Conservation (phyloP, 176 grass and related monocot genomes). For the Phoenix roebelenii region DNA sequence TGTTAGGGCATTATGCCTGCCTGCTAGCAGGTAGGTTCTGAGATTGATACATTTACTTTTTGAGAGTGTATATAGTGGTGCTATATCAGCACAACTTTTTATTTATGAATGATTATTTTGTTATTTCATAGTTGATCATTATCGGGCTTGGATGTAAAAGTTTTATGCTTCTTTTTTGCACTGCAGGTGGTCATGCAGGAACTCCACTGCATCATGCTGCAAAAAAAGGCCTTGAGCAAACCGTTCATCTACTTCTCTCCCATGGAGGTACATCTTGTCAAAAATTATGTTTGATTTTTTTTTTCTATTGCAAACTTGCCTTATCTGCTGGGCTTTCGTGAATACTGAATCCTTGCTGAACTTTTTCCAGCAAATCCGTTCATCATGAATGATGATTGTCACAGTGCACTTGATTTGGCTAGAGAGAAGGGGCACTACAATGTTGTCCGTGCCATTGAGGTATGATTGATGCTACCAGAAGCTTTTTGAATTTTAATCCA, state of each 20-base stretch:
- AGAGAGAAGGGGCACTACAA: conserved; percentile 86
- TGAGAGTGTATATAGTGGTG: too few species aligned
- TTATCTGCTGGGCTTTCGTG: too few species aligned
- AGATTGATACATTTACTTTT: too few species aligned
- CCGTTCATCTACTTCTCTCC: conserved; percentile 72
- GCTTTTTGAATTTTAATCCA: too few species aligned
- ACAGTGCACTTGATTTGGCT: conserved; percentile 85
- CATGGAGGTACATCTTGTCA: conserved; percentile 48
- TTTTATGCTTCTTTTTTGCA: not conserved
- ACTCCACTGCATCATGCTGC: conserved; percentile 97
- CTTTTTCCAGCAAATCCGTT: conserved; percentile 62
- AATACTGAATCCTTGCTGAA: not conserved
- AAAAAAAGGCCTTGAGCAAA: conserved; percentile 69
- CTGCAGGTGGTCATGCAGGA: conserved; percentile 51
- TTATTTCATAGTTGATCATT: too few species aligned
- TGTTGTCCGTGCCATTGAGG: conserved; percentile 91
- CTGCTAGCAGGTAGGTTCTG: too few species aligned
- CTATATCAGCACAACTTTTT: too few species aligned
- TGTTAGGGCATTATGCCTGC: too few species aligned
- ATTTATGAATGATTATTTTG: too few species aligned
- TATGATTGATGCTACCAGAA: conserved; percentile 15
- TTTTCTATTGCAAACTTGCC: too few species aligned
- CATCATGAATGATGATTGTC: conserved; percentile 80
- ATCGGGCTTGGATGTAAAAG: too few species aligned
- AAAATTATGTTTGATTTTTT: too few species aligned